These are phyloP conservation scores for Bryoglossum gracile DNA, from an alignment of 495 filamentous ascomycete genomes.

Conservation along the genomic window DNA sequence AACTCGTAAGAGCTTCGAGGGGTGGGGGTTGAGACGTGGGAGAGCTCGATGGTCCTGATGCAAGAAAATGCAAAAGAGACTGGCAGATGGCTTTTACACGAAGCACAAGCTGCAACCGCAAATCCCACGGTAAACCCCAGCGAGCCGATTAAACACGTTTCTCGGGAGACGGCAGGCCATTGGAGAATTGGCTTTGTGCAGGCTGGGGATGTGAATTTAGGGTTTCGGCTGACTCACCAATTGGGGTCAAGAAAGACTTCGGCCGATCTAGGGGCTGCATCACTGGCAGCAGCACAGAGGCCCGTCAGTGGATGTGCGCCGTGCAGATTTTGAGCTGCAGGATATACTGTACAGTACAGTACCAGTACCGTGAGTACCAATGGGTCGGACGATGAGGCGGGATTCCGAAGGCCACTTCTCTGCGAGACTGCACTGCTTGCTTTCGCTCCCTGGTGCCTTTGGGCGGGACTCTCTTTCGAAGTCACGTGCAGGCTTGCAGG, in stretches of 20 bases:
- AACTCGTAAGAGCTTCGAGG: not conserved
- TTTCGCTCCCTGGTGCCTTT: too few species aligned
- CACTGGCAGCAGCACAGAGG: not conserved
- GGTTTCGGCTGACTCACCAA: conserved; percentile 21
- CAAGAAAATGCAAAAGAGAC: not conserved
- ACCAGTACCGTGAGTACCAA: too few species aligned
- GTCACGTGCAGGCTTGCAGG: too few species aligned
- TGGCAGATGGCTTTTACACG: not conserved
- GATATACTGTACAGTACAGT: too few species aligned
- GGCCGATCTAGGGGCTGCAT: conserved; percentile 19
- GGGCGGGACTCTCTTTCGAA: too few species aligned
- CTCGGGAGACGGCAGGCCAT: conserved; percentile 7
- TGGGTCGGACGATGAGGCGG: conserved; percentile 5
- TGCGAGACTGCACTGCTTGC: too few species aligned
- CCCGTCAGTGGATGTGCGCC: not conserved
- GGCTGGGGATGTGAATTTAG: conserved; percentile 1
- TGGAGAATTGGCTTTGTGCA: conserved; percentile 14
- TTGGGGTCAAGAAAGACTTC: conserved; percentile 19
- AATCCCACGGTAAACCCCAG: too few species aligned
- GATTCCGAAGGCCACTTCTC: too few species aligned
- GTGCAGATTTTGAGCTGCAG: conserved; percentile 10
- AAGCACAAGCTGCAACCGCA: too few species aligned
- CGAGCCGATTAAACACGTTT: conserved; percentile 24
- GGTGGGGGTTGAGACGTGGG: not conserved
- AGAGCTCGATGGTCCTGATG: not conserved